Percentiles rank a stretch among this genome's conserved stretches.
Evolutionary conservation across 2,329 filamentous ascomycete species (phyloP).

Genomic region (Hortaea sp.): DNA sequence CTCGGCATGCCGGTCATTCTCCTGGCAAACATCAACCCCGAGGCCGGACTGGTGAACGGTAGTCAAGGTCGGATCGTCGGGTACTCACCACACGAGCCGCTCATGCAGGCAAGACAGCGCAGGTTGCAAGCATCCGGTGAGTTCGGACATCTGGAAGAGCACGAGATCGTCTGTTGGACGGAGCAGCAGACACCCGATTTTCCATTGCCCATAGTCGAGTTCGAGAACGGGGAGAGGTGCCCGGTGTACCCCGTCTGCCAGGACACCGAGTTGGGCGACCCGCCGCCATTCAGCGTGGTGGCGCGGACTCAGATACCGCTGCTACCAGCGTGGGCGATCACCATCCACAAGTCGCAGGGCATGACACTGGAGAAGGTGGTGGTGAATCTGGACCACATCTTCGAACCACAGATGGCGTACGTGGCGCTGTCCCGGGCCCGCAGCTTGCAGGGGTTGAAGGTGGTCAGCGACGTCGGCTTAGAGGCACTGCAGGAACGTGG

Average conservation of each 20-base stretch:
- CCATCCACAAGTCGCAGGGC: slow-evolving; percentile 53
- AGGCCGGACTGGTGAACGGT: slow-evolving; percentile 36
- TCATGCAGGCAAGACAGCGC: not conserved
- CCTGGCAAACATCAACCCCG: slow-evolving; percentile 39
- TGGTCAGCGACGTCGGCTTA: not conserved
- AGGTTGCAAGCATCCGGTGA: not conserved
- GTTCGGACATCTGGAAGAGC: slow-evolving; percentile 16
- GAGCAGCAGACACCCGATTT: slow-evolving; percentile 14
- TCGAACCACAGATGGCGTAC: slow-evolving; percentile 51
- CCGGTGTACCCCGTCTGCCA: slow-evolving; percentile 45
- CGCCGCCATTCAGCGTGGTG: slow-evolving; percentile 38
- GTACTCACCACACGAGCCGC: slow-evolving; percentile 18
- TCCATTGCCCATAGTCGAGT: slow-evolving; percentile 45
- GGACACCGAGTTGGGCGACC: slow-evolving; percentile 37
- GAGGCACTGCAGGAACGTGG: not conserved
- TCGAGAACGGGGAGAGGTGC: slow-evolving; percentile 39
- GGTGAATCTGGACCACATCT: slow-evolving; percentile 43
- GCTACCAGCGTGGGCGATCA: slow-evolving; percentile 52
- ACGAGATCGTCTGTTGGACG: slow-evolving; percentile 26
- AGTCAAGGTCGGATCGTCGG: slow-evolving; percentile 38
- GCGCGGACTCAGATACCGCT: slow-evolving; percentile 53
- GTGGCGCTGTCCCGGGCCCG: slow-evolving; percentile 52
- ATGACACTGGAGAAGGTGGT: slow-evolving; percentile 51
- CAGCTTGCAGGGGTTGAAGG: slow-evolving; percentile 39
- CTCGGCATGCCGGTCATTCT: slow-evolving; percentile 44